phyloP scores from a whole-genome alignment of 2,329 filamentous ascomycete species.

The Clonostachys chloroleuca region DNA sequence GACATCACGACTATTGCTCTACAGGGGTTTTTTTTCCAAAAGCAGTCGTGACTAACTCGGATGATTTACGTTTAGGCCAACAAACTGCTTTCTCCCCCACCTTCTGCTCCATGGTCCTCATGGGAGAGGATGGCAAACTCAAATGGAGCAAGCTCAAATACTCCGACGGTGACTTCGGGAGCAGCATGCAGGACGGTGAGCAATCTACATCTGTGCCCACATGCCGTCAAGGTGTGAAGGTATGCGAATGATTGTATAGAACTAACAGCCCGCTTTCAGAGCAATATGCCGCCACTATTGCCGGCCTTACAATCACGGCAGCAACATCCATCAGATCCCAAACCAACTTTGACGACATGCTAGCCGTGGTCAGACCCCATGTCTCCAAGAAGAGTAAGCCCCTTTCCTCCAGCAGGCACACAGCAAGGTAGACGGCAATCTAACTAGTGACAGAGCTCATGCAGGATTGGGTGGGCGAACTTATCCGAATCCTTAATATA shows the following conservation, averaged over 20 bases:
- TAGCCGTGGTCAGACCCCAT: constrained; percentile 58
- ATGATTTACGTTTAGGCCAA: constrained; percentile 34
- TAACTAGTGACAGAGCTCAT: constrained; percentile 43
- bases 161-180: constrained; percentile 39
- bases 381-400: neutral
- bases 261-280: constrained; percentile 24
- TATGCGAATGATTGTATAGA: constrained; percentile 1
- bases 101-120: constrained; percentile 51
- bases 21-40: too few relatives aligned
- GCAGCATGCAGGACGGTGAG: constrained; percentile 43
- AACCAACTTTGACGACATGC: constrained; percentile 64
- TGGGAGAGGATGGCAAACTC: constrained; percentile 53
- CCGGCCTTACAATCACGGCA: constrained; percentile 51
- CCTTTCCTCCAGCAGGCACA: neutral
- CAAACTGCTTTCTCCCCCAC: constrained; percentile 60
- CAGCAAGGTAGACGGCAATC: too few relatives aligned
- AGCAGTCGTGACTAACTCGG: constrained; percentile 1
- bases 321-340: constrained; percentile 38
- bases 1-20: neutral
- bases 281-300: constrained; percentile 53
- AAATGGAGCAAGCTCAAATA: constrained; percentile 55
- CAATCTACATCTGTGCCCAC: neutral
- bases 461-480: constrained; percentile 58
- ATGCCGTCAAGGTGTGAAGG: neutral
- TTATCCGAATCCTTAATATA: constrained; percentile 66